These are phyloP conservation scores for Pleurotus sapidus DNA, from an alignment of 768 basidiomycete genomes.

Conservation along the genomic window DNA sequence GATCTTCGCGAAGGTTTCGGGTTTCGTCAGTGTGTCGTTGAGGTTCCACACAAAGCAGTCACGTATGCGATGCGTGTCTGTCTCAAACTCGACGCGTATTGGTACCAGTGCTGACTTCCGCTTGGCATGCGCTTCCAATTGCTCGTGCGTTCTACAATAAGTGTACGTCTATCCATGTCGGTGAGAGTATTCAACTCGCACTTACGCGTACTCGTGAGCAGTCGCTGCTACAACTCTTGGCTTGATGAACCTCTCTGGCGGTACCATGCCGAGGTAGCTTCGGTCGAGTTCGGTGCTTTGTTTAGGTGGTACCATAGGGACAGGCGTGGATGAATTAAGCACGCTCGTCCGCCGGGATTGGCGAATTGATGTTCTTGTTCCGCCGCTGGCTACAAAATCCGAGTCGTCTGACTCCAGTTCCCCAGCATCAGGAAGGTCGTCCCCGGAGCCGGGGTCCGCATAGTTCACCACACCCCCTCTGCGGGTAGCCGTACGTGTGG, in stretches of 20 bases:
- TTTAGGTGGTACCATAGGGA: constrained; percentile 28
- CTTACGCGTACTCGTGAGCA: constrained; percentile 75
- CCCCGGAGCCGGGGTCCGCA: constrained; percentile 80
- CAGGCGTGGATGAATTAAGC: constrained; percentile 25
- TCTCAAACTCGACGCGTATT: constrained; percentile 94
- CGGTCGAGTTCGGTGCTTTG: constrained; percentile 73
- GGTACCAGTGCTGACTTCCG: constrained; percentile 66
- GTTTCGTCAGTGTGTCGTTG: constrained; percentile 82
- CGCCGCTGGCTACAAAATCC: constrained; percentile 68
- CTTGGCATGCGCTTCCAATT: constrained; percentile 60
- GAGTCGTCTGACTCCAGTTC: constrained; percentile 84
- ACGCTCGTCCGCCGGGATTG: constrained; percentile 36
- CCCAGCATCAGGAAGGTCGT: constrained; percentile 79
- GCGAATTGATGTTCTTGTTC: constrained; percentile 55
- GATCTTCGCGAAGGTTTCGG: constrained; percentile 78
- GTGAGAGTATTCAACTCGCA: constrained; percentile 9
- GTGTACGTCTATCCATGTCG: too few species aligned
- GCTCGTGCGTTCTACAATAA: constrained; percentile 54
- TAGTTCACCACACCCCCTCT: constrained; percentile 81
- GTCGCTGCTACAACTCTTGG: constrained; percentile 55
- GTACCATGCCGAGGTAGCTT: constrained; percentile 85
- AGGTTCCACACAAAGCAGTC: constrained; percentile 98
- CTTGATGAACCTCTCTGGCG: constrained; percentile 76
- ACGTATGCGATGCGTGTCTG: constrained; percentile 85
- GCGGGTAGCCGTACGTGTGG: constrained; percentile 45